phyloP scores from a whole-genome alignment of 1,284 basidiomycete genomes.

The Tilletiopsis washingtonensis region DNA sequence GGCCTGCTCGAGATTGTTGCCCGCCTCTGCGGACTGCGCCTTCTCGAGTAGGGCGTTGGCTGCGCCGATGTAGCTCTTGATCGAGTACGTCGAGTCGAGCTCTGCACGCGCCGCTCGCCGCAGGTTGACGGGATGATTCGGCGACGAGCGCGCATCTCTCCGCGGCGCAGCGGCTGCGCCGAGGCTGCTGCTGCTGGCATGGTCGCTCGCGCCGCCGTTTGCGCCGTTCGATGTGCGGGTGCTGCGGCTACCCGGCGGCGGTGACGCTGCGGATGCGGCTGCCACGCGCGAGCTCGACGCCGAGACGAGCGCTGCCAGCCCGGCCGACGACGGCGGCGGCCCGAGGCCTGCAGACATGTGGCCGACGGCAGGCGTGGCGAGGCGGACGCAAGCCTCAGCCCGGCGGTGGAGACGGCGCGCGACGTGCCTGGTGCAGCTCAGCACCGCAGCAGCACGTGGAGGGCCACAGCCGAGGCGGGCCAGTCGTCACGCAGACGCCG shows the following conservation, averaged over 20 bases:
- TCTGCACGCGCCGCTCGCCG: conserved; percentile 36
- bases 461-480: no score
- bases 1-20: conserved; percentile 41
- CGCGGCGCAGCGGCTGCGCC: neutral
- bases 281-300: neutral
- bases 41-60: conserved; percentile 44
- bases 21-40: conserved; percentile 38
- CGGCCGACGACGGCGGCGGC: conserved; percentile 5
- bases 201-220: neutral
- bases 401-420: no score
- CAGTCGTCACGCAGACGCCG: no score
- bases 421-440: no score
- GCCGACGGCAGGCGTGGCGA: no score
- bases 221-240: neutral
- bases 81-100: conserved; percentile 36
- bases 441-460: no score
- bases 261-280: neutral
- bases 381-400: no score
- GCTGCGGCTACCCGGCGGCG: neutral
- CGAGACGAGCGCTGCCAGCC: neutral
- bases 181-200: neutral
- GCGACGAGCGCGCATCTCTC: conserved; percentile 18
- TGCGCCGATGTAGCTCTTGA: conserved; percentile 44
- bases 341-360: conserved; percentile 1
- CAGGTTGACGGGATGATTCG: conserved; percentile 41